These are phyloP conservation scores for Talaromyces verruculosus DNA, from an alignment of 2,329 filamentous ascomycete genomes.

Conservation along the genomic window DNA sequence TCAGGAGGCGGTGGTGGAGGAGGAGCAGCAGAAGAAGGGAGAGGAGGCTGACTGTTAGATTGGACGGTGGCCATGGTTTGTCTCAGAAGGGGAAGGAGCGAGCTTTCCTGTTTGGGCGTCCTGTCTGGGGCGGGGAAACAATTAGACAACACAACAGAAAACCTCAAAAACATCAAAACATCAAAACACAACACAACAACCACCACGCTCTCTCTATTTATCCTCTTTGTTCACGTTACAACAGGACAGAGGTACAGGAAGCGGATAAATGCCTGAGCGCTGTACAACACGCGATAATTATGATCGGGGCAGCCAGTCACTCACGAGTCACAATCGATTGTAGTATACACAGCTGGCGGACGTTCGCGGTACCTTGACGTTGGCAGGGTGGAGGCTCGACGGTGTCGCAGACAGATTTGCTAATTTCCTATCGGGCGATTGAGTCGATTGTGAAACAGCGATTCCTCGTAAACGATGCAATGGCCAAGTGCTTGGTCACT, in stretches of 20 bases:
- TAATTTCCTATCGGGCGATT: neutral
- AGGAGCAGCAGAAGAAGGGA: conserved; percentile 17
- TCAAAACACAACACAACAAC: neutral
- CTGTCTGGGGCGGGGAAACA: conserved; percentile 26
- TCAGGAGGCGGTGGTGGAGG: conserved; percentile 9
- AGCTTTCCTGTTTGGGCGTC: conserved; percentile 24
- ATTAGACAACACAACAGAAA: conserved; percentile 9
- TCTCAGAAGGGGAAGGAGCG: conserved; percentile 23
- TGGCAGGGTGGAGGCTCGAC: neutral
- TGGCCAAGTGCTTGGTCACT: neutral
- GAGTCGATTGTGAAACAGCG: neutral
- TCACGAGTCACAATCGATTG: conserved; percentile 6
- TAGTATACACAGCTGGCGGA: neutral
- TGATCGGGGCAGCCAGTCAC: neutral
- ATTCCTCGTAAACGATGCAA: neutral
- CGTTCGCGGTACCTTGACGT: neutral
- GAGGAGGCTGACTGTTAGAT: conserved; percentile 33
- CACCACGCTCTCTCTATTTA: neutral
- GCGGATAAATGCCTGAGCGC: conserved; percentile 7
- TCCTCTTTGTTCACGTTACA: neutral
- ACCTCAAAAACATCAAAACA: neutral
- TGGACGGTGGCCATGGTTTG: conserved; percentile 35
- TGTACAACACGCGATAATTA: neutral
- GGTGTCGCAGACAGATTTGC: neutral
- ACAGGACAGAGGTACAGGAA: neutral